Evolutionary conservation across 192 early-diverging fungal genomes (phyloP), one percentile per base, ranked within the genome.

Genomic region (Gryganskiella cystojenkinii): DNA sequence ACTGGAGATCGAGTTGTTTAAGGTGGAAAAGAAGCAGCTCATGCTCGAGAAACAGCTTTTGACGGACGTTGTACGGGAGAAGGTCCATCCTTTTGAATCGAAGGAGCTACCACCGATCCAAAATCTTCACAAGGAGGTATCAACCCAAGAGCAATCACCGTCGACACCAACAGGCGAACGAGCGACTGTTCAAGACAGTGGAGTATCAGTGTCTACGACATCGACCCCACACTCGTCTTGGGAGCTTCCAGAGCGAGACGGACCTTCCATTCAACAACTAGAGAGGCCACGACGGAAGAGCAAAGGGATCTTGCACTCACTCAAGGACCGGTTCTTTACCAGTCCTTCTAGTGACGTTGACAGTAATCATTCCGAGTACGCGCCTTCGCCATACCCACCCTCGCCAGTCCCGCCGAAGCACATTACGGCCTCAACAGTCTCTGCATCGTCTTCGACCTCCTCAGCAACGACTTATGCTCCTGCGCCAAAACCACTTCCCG

Each of bases 201-300:
- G 74, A 3, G 74, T 69, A 3, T 78, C 74, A 6, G 74, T 69
- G 1, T 78, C 74, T 10, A 78, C 74, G 0, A 57, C 60, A 6
- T 78, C 74, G 15, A 78, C 74, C 14, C 74, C 74, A 4, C 65
- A 78, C 22, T 78, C 74, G 0, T 78, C 74, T 20, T 78, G 74
- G 74, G 74, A 78, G 33, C 33, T 78, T 19, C 24, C 74, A 28
- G 74, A 78, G 34, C 43, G 74, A 34, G 74, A 78, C 9, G 51
- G 47, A 2, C 58, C 74, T 33, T 37, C 45, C 5, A 51, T 61
- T 1, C 46, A 45, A n/a, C n/a, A n/a, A 20, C 7, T 33, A 13
- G 74, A 69, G 20, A 20, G 74, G 27, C 65, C 74, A 8, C 65
- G 74, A n/a, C 53, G 74, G 47, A 78, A 78, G 56, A 78, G 74